Evolutionary conservation across 1,284 basidiomycete genomes (phyloP), one percentile per base, ranked within the genome.

Genomic region (Phenoliferia sp.): DNA sequence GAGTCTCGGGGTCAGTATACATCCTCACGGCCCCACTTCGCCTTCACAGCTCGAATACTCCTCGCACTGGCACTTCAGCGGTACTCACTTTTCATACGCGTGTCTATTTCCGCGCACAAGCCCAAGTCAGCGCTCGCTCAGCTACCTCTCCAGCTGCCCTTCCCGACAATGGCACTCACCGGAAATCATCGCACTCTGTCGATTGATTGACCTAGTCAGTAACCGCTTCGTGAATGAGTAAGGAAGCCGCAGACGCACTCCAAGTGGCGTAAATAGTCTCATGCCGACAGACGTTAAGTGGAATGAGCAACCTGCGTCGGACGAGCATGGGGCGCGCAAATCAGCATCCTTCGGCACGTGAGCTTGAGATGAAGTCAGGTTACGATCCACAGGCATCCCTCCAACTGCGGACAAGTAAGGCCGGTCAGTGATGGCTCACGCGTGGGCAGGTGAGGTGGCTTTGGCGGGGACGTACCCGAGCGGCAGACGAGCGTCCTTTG

Each of bases 241-340:
- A 33, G n/a, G 35, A 16, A 26, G 44, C 12, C 5, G 3, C 2
- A 31, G 32, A 71, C 74, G 33, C 63, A 76, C 75, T 75, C 75
- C 75, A 76, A 34, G 73, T 75, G 17, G 71, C 69, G 48, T 74
- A 76, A 19, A 74, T 62, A 35, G 72, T 75, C 65, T 74, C 72
- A 56, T 76, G 75, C 57, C 75, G 70, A 71, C 75, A 76, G 29
- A 74, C 72, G 65, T 76, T 74, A n/a, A 76, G 68, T 2, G 75
- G 74, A 28, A 76, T 69, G 35, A 76, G 60, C 34, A 74, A 54
- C 56, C 71, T 73, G 44, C 31, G 34, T 33, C 12, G 58, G 50
- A 32, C 65, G 61, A 26, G 55, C 44, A 15, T 10, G 16, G 12
- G 31, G 22, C 15, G 3, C 12, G 31, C 36, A 52, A 31, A 33